Conservation (phyloP, 805 yeast species). For the Yarrowia deformans region DNA sequence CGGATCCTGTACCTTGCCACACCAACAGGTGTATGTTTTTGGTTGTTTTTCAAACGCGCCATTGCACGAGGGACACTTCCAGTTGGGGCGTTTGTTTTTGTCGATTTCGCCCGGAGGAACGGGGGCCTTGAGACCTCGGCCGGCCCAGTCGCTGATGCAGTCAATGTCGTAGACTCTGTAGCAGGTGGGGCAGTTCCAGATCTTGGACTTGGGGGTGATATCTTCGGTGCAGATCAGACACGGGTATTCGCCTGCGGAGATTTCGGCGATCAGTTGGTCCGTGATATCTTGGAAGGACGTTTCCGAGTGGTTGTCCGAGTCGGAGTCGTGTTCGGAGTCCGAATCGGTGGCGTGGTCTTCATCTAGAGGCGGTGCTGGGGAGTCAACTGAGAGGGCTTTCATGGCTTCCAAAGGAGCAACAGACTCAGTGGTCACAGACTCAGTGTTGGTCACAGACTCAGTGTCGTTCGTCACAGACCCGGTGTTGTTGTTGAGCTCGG, state of each 20-base stretch:
- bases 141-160: constrained; percentile 89
- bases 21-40: constrained; percentile 79
- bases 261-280: constrained; percentile 52
- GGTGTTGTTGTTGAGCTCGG: too few species aligned
- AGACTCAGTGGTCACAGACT: too few species aligned
- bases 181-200: constrained; percentile 84
- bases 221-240: constrained; percentile 92
- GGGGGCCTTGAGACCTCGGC: constrained; percentile 56
- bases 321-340: neutral
- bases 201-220: constrained; percentile 65
- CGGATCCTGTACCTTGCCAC: constrained; percentile 80
- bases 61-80: constrained; percentile 91
- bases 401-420: too few species aligned
- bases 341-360: neutral
- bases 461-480: too few species aligned
- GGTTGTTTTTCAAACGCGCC: constrained; percentile 58
- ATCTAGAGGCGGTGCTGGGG: neutral
- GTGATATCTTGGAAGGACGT: constrained; percentile 31
- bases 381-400: too few species aligned
- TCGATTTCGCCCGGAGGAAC: constrained; percentile 12
- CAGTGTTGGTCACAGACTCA: too few species aligned
- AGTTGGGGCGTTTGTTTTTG: constrained; percentile 53
- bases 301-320: neutral
- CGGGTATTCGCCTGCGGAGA: constrained; percentile 71
- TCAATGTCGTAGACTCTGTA: constrained; percentile 83